A percentile compares a stretch with the other conserved stretches of the same genome.
These are phyloP conservation scores for Periconia sp. DNA, from an alignment of 2,329 filamentous ascomycete species.

Conservation along the genomic window DNA sequence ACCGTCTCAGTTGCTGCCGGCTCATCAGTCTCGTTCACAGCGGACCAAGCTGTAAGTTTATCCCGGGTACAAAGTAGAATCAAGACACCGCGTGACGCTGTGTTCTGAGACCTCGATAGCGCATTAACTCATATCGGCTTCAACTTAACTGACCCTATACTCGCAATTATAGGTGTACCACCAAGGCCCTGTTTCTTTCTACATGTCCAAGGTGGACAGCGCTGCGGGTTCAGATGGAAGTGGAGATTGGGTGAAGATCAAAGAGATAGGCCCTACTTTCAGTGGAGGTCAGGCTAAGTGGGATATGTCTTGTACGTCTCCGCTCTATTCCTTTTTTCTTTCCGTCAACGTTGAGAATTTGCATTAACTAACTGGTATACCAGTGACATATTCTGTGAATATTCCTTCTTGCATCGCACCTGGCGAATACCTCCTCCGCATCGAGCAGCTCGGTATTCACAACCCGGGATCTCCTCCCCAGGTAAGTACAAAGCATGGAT, in stretches of 20 bases:
- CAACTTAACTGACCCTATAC: neutral
- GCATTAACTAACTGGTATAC: neutral
- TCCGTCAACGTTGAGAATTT: neutral
- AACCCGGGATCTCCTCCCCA: constrained; percentile 36
- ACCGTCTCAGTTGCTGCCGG: constrained; percentile 41
- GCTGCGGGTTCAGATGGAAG: constrained; percentile 39
- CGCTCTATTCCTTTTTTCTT: neutral
- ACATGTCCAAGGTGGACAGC: constrained; percentile 40
- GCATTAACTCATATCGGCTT: no score
- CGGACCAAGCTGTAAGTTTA: constrained; percentile 28
- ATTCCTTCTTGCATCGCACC: constrained; percentile 46
- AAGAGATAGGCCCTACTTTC: constrained; percentile 42
- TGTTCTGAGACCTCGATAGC: no score
- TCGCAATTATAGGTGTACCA: constrained; percentile 29
- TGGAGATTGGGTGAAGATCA: constrained; percentile 44
- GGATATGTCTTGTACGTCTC: constrained; percentile 34
- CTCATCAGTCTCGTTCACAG: constrained; percentile 36
- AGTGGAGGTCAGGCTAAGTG: constrained; percentile 33
- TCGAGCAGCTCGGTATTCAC: constrained; percentile 54
- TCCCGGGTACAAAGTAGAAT: neutral
- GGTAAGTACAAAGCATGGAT: no score
- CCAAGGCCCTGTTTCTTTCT: constrained; percentile 41
- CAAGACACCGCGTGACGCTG: no score
- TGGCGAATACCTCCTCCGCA: constrained; percentile 52
- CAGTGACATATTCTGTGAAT: constrained; percentile 38